These are phyloP conservation scores for Aspergillus floridensis DNA, from an alignment of 2,329 filamentous ascomycete genomes.

Conservation along the genomic window DNA sequence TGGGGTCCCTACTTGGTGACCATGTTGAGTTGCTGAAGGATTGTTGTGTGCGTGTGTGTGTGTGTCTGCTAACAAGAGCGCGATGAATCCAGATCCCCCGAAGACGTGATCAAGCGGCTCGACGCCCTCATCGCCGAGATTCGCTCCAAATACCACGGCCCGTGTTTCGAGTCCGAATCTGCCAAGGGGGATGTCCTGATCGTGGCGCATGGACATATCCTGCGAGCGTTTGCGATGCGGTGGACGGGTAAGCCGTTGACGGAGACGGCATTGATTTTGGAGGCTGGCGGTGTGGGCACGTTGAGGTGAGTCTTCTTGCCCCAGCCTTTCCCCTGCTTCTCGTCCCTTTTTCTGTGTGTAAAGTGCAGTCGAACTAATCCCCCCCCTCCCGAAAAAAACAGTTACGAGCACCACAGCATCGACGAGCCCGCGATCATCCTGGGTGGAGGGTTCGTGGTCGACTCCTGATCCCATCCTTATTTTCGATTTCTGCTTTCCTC, in stretches of 20 bases:
- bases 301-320: constrained; percentile 57
- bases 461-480: constrained; percentile 13
- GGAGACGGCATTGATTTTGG: constrained; percentile 77
- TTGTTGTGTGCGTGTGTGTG: neutral
- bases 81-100: constrained; percentile 55
- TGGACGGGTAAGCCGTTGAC: constrained; percentile 74
- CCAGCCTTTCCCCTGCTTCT: neutral
- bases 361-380: neutral
- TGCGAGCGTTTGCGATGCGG: constrained; percentile 81
- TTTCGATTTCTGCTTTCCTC: too few species aligned
- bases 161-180: constrained; percentile 57
- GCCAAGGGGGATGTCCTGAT: constrained; percentile 67
- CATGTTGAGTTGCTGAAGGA: too few species aligned
- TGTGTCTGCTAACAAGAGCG: neutral
- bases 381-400: constrained; percentile 29
- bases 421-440: constrained; percentile 77
- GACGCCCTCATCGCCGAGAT: constrained; percentile 77
- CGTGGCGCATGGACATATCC: constrained; percentile 86
- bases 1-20: too few species aligned
- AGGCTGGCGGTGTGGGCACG: constrained; percentile 80
- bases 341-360: neutral
- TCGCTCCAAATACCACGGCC: constrained; percentile 61
- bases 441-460: constrained; percentile 65
- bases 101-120: constrained; percentile 68
- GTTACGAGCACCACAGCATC: constrained; percentile 77